Percentiles rank a stretch among this genome's conserved stretches.
These are phyloP conservation scores for Fusarium caatingaense DNA, from an alignment of 2,329 filamentous ascomycete species.

Conservation along the genomic window DNA sequence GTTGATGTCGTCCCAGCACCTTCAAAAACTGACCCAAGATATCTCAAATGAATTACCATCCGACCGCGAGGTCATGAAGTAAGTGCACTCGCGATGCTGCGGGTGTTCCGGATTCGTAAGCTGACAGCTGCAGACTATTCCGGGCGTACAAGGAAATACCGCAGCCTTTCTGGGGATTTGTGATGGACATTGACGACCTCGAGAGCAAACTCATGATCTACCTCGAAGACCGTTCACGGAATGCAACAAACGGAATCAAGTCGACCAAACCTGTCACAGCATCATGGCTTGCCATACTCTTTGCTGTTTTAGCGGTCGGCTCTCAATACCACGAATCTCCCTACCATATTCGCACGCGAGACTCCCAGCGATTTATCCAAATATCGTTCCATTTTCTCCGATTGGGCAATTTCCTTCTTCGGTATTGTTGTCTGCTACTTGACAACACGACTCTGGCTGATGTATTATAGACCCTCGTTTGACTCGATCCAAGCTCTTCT, in stretches of 20 bases:
- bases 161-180: constrained; percentile 75
- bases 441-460: constrained; percentile 7
- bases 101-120: background rate
- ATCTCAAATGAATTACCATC: constrained; percentile 72
- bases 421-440: constrained; percentile 51
- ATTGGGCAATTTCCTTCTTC: constrained; percentile 71
- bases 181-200: constrained; percentile 73
- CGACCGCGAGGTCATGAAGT: constrained; percentile 75
- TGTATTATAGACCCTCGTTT: constrained; percentile 64
- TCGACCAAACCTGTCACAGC: constrained; percentile 66
- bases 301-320: constrained; percentile 72
- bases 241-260: constrained; percentile 59
- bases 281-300: constrained; percentile 74
- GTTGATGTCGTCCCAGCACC: constrained; percentile 72
- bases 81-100: constrained; percentile 39
- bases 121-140: constrained; percentile 62
- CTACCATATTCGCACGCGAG: constrained; percentile 68
- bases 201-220: constrained; percentile 74
- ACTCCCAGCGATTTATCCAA: constrained; percentile 71
- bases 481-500: constrained; percentile 74
- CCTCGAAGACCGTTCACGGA: constrained; percentile 71
- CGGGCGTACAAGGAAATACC: constrained; percentile 75
- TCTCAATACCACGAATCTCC: constrained; percentile 75
- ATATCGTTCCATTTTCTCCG: constrained; percentile 74
- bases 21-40: constrained; percentile 69